Conservation (phyloP, 2,329 filamentous ascomycete genomes). For the Cryphonectria radicalis region DNA sequence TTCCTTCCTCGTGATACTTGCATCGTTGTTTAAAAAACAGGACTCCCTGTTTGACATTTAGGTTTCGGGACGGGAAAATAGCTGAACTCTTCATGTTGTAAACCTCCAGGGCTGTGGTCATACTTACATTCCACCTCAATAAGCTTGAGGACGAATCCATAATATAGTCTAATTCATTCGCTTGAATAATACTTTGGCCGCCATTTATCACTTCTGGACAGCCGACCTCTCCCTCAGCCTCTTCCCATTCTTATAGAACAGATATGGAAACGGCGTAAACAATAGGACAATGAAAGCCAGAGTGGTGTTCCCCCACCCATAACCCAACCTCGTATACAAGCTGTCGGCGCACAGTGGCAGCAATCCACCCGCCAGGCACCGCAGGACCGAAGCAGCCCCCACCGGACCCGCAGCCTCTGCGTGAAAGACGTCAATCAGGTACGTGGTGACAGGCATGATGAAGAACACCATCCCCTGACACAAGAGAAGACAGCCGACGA, state of each 20-base stretch:
- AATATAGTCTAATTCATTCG: too few species aligned
- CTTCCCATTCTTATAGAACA: conserved; percentile 18
- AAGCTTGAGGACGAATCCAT: neutral
- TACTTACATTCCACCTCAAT: neutral
- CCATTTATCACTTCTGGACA: neutral
- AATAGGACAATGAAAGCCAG: conserved; percentile 14
- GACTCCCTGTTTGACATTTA: too few species aligned
- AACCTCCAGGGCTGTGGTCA: neutral
- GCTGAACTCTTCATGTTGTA: neutral
- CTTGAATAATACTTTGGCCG: too few species aligned
- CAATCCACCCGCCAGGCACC: conserved; percentile 11
- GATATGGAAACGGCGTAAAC: conserved; percentile 10
- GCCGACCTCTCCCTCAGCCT: neutral
- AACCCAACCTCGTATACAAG: conserved; percentile 1
- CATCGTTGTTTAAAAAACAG: too few species aligned
- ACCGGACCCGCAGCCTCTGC: conserved; percentile 16
- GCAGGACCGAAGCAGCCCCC: conserved; percentile 21
- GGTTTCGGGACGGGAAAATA: too few species aligned
- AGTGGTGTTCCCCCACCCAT: conserved; percentile 16
- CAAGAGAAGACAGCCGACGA: conserved; percentile 13
- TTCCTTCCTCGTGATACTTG: too few species aligned
- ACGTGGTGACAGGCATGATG: conserved; percentile 19
- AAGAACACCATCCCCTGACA: conserved; percentile 7
- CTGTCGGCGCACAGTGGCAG: conserved; percentile 15
- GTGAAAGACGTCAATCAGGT: conserved; percentile 22